Conservation (phyloP, 768 basidiomycete species). For the Harrya chromipes region DNA sequence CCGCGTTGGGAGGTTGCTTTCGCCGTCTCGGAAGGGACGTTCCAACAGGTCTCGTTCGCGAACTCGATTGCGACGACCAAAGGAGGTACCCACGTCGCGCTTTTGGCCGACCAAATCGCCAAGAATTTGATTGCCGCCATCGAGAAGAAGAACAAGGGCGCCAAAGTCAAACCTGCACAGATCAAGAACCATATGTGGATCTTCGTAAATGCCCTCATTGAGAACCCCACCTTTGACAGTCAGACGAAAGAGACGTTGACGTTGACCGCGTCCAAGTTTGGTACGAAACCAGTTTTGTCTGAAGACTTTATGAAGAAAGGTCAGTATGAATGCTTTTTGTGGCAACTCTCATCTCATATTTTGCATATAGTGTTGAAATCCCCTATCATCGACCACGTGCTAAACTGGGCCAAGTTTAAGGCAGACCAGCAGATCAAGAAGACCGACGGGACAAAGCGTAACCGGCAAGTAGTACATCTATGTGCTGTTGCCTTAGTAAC, state of each 20-base stretch:
- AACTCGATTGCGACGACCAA: conserved; percentile 97
- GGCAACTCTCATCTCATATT: conserved; percentile 5
- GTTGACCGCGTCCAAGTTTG: conserved; percentile 82
- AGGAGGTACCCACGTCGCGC: conserved; percentile 89
- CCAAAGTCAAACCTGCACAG: conserved; percentile 89
- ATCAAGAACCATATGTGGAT: conserved; percentile 99
- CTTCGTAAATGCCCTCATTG: conserved; percentile 92
- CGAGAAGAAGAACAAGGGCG: conserved; percentile 96
- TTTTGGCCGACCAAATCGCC: conserved; percentile 84
- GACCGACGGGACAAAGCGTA: conserved; percentile 89
- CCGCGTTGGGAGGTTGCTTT: conserved; percentile 95
- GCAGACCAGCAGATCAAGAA: conserved; percentile 95
- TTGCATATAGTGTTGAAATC: conserved; percentile 71
- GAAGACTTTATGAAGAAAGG: conserved; percentile 98
- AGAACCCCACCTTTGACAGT: conserved; percentile 98
- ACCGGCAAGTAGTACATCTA: conserved; percentile 49
- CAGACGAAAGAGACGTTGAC: conserved; percentile 98
- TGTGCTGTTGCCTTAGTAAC: conserved; percentile 4
- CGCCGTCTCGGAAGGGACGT: conserved; percentile 86
- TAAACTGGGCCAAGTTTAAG: conserved; percentile 97
- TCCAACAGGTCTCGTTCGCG: conserved; percentile 95
- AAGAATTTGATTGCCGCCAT: conserved; percentile 80
- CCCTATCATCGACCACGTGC: conserved; percentile 83
- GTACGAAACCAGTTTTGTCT: conserved; percentile 75
- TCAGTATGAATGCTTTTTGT: conserved; percentile 31